Evolutionary conservation across 1,284 basidiomycete genomes (phyloP), one percentile per base, ranked within the genome.

Genomic region (Cutaneotrichosporon dermatis): DNA sequence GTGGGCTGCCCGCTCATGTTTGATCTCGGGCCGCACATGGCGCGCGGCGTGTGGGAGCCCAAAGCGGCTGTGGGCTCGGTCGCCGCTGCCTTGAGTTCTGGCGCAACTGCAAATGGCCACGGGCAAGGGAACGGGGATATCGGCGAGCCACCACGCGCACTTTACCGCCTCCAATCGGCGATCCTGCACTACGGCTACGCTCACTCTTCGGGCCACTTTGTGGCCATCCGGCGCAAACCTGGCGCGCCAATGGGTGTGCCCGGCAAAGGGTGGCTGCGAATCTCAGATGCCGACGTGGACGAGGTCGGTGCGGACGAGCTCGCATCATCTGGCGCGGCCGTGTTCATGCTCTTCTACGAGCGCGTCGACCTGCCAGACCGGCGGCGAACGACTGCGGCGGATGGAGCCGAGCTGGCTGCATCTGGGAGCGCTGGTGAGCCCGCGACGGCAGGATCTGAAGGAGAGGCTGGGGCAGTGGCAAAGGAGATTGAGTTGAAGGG

Each of bases 281-380:
- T 92, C 61, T 90, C 88, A 68, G 92, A 96, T 76, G 89, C 91
- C 63, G 81, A 84, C 10, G 91, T 94, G 54, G 81, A 83, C 42
- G 88, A 90, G 69, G 86, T 88, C 42, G 87, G 86, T 36, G 82
- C 91, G 51, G 86, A 89, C 76, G 81, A 82, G 56, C 88, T 92
- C 65, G 75, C 90, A 52, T 81, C 82, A 9, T 63, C 66, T 39
- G 64, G 69, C 10, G 69, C 63, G 12, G 85, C 85, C 45, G 88
- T 85, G 52, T 92, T 94, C 73, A 89, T 96, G 87, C 82, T 95
- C 44, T 95, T 92, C 71, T 96, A 96, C 71, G 92, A 96, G 80
- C 83, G 85, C 48, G 84, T 87, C 44, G 77, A 66, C 45, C 50
- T 61, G 43, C 61, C 59, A 1, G 45, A 11, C 2, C 54, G 54